Evolutionary conservation across 345 rosid genomes (phyloP).

Genomic region (Eucalyptus caleyi): DNA sequence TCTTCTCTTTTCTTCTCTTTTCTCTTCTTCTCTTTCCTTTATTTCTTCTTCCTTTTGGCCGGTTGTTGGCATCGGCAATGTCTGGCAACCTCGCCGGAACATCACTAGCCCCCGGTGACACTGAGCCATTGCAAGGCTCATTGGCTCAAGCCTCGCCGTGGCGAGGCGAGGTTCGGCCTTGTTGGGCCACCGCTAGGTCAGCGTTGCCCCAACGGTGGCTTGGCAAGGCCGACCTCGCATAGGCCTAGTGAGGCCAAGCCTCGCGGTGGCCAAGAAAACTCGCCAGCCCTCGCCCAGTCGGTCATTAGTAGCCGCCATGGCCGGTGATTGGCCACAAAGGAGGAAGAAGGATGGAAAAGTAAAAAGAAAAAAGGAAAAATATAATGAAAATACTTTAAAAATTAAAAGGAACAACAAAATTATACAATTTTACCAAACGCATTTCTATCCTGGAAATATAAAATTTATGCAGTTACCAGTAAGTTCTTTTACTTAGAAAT

Average conservation of each 20-base stretch:
- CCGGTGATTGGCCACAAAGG: accelerated
- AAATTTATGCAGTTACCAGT: accelerated
- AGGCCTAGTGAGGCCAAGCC: accelerated
- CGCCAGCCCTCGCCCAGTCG: accelerated
- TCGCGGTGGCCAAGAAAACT: accelerated
- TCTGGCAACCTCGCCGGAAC: accelerated
- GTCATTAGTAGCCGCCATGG: accelerated
- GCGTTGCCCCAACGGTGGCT: no score
- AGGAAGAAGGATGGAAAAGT: no score
- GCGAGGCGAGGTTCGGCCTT: accelerated
- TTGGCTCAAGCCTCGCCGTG: no score
- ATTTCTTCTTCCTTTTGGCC: accelerated
- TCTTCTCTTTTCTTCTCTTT: no score
- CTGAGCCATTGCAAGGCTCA: accelerated
- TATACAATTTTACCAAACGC: no score
- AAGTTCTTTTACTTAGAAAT: accelerated
- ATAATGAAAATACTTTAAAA: no score
- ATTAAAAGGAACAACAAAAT: no score
- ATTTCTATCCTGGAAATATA: accelerated
- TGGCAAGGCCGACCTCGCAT: accelerated
- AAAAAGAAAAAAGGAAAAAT: no score
- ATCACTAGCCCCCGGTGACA: accelerated
- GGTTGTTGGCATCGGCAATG: accelerated
- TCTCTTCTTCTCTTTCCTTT: no score
- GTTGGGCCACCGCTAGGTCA: no score